These are phyloP conservation scores for Neoascochyta sp. DNA, from an alignment of 2,329 filamentous ascomycete species.

Conservation along the genomic window DNA sequence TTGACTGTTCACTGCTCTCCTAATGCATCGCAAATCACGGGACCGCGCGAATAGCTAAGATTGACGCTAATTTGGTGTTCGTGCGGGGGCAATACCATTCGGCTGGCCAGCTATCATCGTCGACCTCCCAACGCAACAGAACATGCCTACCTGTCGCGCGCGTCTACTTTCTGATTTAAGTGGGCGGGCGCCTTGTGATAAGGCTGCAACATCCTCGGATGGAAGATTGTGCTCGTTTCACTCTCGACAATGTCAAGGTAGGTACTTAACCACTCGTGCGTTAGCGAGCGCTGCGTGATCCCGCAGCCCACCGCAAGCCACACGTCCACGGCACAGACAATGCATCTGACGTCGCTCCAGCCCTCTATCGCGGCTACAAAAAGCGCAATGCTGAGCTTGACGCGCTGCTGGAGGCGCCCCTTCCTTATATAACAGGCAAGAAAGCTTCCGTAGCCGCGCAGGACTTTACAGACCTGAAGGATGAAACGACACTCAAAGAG, in stretches of 20 bases:
- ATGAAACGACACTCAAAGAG: constrained; percentile 38
- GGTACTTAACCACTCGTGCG: not conserved
- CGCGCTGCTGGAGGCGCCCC: constrained; percentile 30
- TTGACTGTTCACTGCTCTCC: no score
- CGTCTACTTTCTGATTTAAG: constrained; percentile 21
- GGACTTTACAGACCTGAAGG: constrained; percentile 39
- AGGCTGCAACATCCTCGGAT: constrained; percentile 20
- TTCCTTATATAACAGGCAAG: constrained; percentile 38
- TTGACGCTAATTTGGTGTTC: no score
- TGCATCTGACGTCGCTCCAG: no score
- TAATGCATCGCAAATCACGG: no score
- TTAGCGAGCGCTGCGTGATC: no score
- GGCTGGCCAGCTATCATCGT: no score
- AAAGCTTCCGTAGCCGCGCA: constrained; percentile 40
- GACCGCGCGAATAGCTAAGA: no score
- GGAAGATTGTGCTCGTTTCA: constrained; percentile 24
- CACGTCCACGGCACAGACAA: no score
- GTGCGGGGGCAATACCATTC: no score
- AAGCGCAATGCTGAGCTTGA: constrained; percentile 47
- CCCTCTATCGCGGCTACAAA: constrained; percentile 50
- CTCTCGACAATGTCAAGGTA: constrained; percentile 24
- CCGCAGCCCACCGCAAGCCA: no score
- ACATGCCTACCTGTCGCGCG: constrained; percentile 17
- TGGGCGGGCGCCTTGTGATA: constrained; percentile 19
- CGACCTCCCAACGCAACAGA: no score